A percentile compares a stretch with the other conserved stretches of the same genome.
phyloP scores from a whole-genome alignment of 192 early-diverging fungal genomes.

The Kickxella alabastrina region DNA sequence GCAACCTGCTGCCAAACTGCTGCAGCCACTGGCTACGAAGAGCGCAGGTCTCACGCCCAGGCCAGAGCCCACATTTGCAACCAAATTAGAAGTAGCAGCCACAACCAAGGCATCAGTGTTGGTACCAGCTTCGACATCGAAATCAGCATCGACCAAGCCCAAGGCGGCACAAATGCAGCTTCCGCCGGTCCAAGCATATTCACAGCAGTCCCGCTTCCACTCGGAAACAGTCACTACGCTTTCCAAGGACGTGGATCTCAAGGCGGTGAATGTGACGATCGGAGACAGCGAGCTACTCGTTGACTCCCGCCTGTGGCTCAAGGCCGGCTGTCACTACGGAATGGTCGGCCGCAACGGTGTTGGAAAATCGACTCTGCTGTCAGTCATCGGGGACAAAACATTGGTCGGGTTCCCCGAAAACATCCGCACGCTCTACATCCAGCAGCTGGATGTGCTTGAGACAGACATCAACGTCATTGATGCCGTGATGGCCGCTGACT shows the following conservation, averaged over 20 bases:
- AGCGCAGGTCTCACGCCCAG: not conserved
- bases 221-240: conserved; percentile 72
- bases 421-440: conserved; percentile 73
- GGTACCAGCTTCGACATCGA: conserved; percentile 15
- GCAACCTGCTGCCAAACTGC: conserved; percentile 9
- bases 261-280: conserved; percentile 72
- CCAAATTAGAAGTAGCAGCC: not conserved
- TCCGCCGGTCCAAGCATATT: conserved; percentile 61
- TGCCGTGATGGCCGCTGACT: conserved; percentile 63
- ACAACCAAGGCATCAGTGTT: not conserved
- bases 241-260: conserved; percentile 77
- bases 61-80: not conserved
- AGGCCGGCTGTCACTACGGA: conserved; percentile 69
- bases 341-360: conserved; percentile 92
- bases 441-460: conserved; percentile 67
- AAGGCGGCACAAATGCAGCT: too few relatives aligned
- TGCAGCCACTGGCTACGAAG: conserved; percentile 2
- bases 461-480: conserved; percentile 56
- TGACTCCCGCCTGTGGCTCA: conserved; percentile 73
- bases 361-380: conserved; percentile 94
- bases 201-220: conserved; percentile 84
- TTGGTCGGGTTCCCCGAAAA: conserved; percentile 83
- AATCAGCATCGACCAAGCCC: conserved; percentile 32
- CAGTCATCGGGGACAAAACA: conserved; percentile 80
- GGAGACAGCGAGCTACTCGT: conserved; percentile 65